Percentiles rank a stretch among this genome's conserved stretches.
Conservation (phyloP, 768 basidiomycete species). For the Suillus tomentosus region DNA sequence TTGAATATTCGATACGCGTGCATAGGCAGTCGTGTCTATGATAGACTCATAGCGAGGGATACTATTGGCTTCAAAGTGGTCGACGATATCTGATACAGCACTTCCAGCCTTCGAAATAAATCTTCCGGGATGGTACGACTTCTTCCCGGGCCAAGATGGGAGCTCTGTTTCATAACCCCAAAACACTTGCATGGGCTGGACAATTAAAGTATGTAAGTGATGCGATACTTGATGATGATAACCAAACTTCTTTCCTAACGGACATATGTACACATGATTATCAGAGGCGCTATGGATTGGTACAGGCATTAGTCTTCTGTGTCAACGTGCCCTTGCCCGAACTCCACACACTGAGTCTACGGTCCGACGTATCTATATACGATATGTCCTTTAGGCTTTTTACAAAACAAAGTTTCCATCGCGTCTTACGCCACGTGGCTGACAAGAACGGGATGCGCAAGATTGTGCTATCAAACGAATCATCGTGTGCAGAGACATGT, state of each 20-base stretch:
- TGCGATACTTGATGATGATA: neutral
- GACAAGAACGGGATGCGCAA: neutral
- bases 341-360: neutral
- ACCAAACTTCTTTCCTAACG: neutral
- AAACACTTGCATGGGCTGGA: neutral
- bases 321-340: neutral
- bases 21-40: neutral
- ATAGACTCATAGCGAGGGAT: neutral
- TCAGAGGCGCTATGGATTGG: neutral
- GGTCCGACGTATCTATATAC: slow-evolving; percentile 1
- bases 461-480: neutral
- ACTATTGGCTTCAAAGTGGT: neutral
- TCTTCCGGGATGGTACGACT: neutral
- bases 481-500: neutral
- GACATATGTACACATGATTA: neutral
- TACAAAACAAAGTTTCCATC: neutral
- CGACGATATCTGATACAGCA: neutral
- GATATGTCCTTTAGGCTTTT: neutral
- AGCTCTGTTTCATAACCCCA: neutral
- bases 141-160: neutral
- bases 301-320: neutral
- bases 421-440: neutral
- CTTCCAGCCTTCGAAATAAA: neutral
- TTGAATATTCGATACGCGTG: neutral
- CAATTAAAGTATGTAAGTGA: neutral